phyloP scores from a whole-genome alignment of 768 basidiomycete species.

The Coprinopsis cinerea region DNA sequence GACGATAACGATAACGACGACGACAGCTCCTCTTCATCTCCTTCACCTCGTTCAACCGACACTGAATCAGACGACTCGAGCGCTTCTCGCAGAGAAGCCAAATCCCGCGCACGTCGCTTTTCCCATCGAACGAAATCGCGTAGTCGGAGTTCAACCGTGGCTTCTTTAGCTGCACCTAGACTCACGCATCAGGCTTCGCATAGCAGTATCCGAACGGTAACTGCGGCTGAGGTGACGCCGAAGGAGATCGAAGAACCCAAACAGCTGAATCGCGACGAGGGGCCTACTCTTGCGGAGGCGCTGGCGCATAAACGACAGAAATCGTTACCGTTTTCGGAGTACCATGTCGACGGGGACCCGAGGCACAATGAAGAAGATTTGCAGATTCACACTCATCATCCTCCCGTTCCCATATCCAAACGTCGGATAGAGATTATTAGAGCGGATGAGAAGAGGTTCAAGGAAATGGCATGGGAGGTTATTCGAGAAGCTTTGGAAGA shows the following conservation, averaged over 20 bases:
- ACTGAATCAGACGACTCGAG: constrained; percentile 45
- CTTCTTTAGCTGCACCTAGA: constrained; percentile 43
- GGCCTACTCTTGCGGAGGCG: background rate
- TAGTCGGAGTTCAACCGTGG: constrained; percentile 66
- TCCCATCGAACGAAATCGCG: constrained; percentile 35
- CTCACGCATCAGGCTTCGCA: constrained; percentile 47
- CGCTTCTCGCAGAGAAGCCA: constrained; percentile 22
- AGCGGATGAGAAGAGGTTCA: constrained; percentile 44
- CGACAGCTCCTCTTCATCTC: constrained; percentile 36
- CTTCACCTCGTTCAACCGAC: constrained; percentile 64
- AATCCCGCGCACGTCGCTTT: constrained; percentile 28
- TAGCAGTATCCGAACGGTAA: constrained; percentile 70
- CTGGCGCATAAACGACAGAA: constrained; percentile 23
- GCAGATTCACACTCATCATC: background rate
- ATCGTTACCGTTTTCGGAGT: constrained; percentile 25
- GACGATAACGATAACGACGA: constrained; percentile 49
- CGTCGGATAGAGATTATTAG: constrained; percentile 37
- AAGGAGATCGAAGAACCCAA: constrained; percentile 22
- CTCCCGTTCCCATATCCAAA: constrained; percentile 20
- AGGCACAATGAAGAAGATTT: constrained; percentile 12
- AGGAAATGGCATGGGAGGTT: constrained; percentile 51
- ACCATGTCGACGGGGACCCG: constrained; percentile 19
- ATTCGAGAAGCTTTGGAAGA: constrained; percentile 51
- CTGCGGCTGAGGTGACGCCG: constrained; percentile 44
- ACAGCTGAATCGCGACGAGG: constrained; percentile 21